These are phyloP conservation scores for Daedaleopsis nitida DNA, from an alignment of 768 basidiomycete species.

Conservation along the genomic window DNA sequence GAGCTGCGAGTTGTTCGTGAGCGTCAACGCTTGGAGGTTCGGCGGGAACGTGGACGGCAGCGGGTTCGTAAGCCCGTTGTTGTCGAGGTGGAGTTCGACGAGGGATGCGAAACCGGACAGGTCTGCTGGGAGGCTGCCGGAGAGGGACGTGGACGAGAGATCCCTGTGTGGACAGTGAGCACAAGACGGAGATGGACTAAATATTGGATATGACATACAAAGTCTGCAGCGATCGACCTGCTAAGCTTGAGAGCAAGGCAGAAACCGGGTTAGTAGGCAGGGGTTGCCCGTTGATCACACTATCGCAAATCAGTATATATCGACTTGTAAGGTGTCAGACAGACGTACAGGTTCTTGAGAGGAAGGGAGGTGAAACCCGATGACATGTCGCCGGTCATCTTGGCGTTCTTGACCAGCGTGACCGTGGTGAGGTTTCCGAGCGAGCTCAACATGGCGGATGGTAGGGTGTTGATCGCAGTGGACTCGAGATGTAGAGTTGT, in stretches of 20 bases:
- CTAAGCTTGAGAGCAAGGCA: conserved; percentile 32
- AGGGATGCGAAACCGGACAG: conserved; percentile 38
- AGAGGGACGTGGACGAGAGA: conserved; percentile 42
- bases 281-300: conserved; percentile 39
- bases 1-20: conserved; percentile 42
- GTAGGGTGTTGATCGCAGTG: conserved; percentile 40
- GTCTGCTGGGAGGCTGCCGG: conserved; percentile 37
- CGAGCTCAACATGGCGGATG: conserved; percentile 36
- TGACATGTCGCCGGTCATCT: conserved; percentile 42
- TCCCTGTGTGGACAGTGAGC: conserved; percentile 28
- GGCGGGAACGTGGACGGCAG: conserved; percentile 38
- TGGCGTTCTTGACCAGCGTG: conserved; percentile 41
- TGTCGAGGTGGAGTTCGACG: conserved; percentile 40
- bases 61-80: conserved; percentile 37
- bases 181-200: background rate
- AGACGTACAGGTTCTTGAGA: conserved; percentile 42
- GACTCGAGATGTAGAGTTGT: conserved; percentile 43
- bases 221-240: conserved; percentile 37
- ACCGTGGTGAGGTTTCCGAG: conserved; percentile 38
- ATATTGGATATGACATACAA: conserved; percentile 29
- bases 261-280: conserved; percentile 35
- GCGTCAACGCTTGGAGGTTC: conserved; percentile 35
- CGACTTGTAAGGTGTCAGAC: background rate
- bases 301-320: conserved; percentile 13
- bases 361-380: conserved; percentile 34